Evolutionary conservation across 164 flowering plant species (phyloP).

Genomic region (Euptelea pleiosperma): DNA sequence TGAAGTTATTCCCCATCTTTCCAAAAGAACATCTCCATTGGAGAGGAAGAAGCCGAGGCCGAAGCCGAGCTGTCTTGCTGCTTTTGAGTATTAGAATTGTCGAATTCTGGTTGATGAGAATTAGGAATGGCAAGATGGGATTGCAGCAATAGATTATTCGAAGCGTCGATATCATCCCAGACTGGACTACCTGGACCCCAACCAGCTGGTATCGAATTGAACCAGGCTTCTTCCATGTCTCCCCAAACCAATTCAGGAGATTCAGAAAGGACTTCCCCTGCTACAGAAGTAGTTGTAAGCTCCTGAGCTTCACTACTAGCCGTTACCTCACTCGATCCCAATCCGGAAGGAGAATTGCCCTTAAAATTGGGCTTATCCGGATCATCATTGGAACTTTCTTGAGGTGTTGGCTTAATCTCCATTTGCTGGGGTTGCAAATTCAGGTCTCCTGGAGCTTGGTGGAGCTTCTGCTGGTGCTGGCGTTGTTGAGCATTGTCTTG

Average conservation of each 20-base stretch:
- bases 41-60: conserved; percentile 14
- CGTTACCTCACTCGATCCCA: conserved; percentile 33
- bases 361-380: conserved; percentile 4
- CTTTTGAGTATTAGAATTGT: conserved; percentile 18
- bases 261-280: conserved; percentile 16
- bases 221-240: conserved; percentile 63
- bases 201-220: conserved; percentile 60
- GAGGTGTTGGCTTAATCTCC: background rate
- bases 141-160: conserved; percentile 39
- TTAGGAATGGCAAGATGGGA: conserved; percentile 27
- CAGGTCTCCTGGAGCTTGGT: conserved; percentile 12
- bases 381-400: conserved; percentile 6
- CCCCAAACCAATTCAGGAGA: conserved; percentile 58
- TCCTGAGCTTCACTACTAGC: conserved; percentile 20
- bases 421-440: conserved; percentile 6
- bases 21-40: conserved; percentile 23
- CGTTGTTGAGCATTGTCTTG: conserved; percentile 1
- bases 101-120: conserved; percentile 24
- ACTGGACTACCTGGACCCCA: conserved; percentile 87
- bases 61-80: conserved; percentile 19
- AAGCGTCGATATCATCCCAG: conserved; percentile 71
- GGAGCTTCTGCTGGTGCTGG: conserved; percentile 9
- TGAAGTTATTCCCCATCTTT: conserved; percentile 7
- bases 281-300: conserved; percentile 2
- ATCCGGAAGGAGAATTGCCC: conserved; percentile 15